Conservation (phyloP, 345 rosid species). For the Sapria himalayana region DNA sequence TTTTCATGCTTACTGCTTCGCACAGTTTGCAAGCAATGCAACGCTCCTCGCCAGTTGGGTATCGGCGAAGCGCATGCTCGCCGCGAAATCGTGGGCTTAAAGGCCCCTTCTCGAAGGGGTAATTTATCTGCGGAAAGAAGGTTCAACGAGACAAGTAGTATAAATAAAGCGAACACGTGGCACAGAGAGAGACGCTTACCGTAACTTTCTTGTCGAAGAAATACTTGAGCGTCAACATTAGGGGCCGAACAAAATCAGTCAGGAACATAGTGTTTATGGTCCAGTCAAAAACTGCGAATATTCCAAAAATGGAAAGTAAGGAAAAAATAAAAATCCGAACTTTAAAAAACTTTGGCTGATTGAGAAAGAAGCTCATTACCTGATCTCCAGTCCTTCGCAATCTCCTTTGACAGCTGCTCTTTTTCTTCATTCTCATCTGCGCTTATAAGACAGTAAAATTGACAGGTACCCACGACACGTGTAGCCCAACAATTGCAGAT, state of each 20-base stretch:
- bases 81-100: constrained; percentile 93
- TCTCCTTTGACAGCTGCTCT: constrained; percentile 73
- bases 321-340: not conserved
- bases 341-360: constrained; percentile 3
- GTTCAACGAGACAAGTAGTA: constrained; percentile 3
- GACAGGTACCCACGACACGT: too few species aligned
- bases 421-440: constrained; percentile 68
- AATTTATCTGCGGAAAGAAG: constrained; percentile 49
- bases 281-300: constrained; percentile 57
- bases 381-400: constrained; percentile 92
- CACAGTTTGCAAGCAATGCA: constrained; percentile 99
- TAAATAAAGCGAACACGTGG: constrained; percentile 1
- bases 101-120: constrained; percentile 98
- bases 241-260: constrained; percentile 86
- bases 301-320: constrained; percentile 1
- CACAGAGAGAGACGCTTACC: constrained; percentile 24
- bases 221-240: constrained; percentile 67
- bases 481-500: too few species aligned
- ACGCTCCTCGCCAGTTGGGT: constrained; percentile 90
- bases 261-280: constrained; percentile 81
- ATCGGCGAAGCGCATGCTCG: constrained; percentile 80
- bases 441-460: constrained; percentile 5
- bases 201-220: constrained; percentile 85
- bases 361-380: constrained; percentile 19
- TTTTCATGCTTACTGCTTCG: constrained; percentile 58